These are phyloP conservation scores for Glarea lozoyensis DNA, from an alignment of 495 filamentous ascomycete species.

Conservation along the genomic window DNA sequence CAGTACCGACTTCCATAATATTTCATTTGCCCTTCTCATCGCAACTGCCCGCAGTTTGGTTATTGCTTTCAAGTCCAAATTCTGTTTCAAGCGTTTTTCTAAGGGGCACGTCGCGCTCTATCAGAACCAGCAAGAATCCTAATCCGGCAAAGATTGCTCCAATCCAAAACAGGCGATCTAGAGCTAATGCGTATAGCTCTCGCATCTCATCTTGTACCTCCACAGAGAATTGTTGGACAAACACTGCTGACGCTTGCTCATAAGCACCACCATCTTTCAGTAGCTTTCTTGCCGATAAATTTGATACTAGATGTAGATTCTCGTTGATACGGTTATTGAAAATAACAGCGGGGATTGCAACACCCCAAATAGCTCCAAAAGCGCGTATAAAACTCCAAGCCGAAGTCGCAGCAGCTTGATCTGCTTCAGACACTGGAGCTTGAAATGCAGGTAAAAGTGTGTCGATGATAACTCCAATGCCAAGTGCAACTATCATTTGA, in stretches of 20 bases:
- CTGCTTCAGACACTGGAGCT: conserved; percentile 2
- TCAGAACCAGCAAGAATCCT: conserved; percentile 13
- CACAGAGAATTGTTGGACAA: not conserved
- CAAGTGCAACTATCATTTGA: conserved; percentile 53
- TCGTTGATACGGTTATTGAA: conserved; percentile 35
- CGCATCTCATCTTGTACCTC: conserved; percentile 12
- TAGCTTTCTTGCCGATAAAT: conserved; percentile 2
- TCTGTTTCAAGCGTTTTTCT: conserved; percentile 26
- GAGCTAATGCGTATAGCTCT: conserved; percentile 16
- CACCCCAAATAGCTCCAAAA: conserved; percentile 42
- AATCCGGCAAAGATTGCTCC: conserved; percentile 19
- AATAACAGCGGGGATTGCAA: conserved; percentile 37
- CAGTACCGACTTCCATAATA: too few species aligned
- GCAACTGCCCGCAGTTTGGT: too few species aligned
- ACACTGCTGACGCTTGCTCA: conserved; percentile 1
- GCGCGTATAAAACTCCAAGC: conserved; percentile 38
- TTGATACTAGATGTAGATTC: conserved; percentile 17
- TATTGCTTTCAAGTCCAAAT: conserved; percentile 18
- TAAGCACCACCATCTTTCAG: conserved; percentile 10
- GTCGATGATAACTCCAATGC: conserved; percentile 33
- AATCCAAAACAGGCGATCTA: conserved; percentile 21
- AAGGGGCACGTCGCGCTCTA: conserved; percentile 25
- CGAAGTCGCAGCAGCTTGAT: conserved; percentile 32
- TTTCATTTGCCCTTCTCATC: too few species aligned
- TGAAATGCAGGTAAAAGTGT: conserved; percentile 8